Evolutionary conservation across 202 grass and related monocot genomes (phyloP).

Genomic region (Eragrostis tef): DNA sequence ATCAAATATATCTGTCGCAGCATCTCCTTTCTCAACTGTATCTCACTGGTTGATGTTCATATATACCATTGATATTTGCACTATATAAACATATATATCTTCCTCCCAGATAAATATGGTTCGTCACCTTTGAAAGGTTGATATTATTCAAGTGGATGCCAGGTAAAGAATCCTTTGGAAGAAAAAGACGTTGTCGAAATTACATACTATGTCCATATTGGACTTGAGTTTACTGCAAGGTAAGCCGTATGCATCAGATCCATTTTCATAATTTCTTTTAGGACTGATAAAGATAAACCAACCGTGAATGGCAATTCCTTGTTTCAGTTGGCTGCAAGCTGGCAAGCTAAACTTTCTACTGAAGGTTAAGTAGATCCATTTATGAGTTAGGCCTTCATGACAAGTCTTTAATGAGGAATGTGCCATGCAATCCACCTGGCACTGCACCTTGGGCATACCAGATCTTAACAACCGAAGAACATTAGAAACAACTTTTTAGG

Average conservation of each 20-base stretch:
- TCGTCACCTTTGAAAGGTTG: conserved; percentile 55
- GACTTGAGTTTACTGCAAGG: conserved; percentile 78
- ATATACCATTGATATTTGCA: too few relatives aligned
- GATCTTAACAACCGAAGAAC: too few relatives aligned
- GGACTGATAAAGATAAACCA: conserved; percentile 65
- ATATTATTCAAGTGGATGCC: conserved; percentile 29
- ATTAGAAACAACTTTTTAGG: too few relatives aligned
- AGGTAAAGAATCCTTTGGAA: conserved; percentile 92
- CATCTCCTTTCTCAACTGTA: too few relatives aligned
- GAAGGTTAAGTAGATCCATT: conserved; percentile 62
- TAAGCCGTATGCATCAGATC: conserved; percentile 45
- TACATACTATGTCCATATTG: conserved; percentile 93
- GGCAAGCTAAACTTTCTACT: conserved; percentile 96
- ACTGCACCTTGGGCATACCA: too few relatives aligned
- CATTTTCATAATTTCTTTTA: conserved; percentile 43
- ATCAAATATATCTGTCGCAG: too few relatives aligned
- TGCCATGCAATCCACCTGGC: too few relatives aligned
- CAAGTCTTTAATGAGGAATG: too few relatives aligned
- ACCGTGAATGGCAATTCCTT: conserved; percentile 45
- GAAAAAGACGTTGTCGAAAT: conserved; percentile 75
- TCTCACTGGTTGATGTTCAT: too few relatives aligned
- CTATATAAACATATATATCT: too few relatives aligned
- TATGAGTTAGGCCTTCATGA: background rate
- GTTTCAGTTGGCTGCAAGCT: conserved; percentile 84
- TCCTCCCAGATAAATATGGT: too few relatives aligned